Base-by-base conservation (phyloP, 345 rosid species). In the Eutrema yunnanense region DNA sequence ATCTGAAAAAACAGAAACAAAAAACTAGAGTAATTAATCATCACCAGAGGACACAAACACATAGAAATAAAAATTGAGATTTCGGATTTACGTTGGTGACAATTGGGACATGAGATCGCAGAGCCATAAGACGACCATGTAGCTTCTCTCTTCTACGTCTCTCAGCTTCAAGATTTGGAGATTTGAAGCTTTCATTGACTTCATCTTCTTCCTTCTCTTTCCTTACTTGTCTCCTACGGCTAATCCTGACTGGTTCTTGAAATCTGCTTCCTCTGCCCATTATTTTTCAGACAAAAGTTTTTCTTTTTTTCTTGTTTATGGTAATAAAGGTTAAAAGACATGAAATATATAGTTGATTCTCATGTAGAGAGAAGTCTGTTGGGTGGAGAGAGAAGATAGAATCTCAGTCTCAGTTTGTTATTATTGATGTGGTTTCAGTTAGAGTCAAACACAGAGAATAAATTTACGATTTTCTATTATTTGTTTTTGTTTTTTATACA, bases 141-240 rank as follows among this genome's bases (percentile, higher is more conserved):
- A 95, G 90, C 78, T 88, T 95, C 82, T 85, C 69, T 75, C 97
- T 81, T 77, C 99, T 79, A 43, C 79, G 80, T 71, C 99, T 83
- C 85, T 95, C 97, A 0, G 96, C 92, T 4, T 77, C 43, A 36
- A 95, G 97, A 71, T 95, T 90, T 82, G 83, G 84, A 26, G 96
- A 92, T 76, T 80, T 90, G 83, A 30, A 89, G 26, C 30, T 68
- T 10, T 32, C 57, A 9, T 42, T 19, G 6, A 74, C 81, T 6
- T 81, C 87, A 30, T 74, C 61, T 2, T 67, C 73, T 8, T 19
- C 63, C 67, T 78, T 79, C 36, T 47, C 71, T 36, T 69, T 38
- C 9, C 67, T 80, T 62, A 76, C 69, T 67, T 82, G 81, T 58
- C 77, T 80, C 58, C 65, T 84, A 81, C 87, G 85, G 82, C 11